Evolutionary conservation across 2,329 filamentous ascomycete genomes (phyloP).

Genomic region (Helotiales sp.): DNA sequence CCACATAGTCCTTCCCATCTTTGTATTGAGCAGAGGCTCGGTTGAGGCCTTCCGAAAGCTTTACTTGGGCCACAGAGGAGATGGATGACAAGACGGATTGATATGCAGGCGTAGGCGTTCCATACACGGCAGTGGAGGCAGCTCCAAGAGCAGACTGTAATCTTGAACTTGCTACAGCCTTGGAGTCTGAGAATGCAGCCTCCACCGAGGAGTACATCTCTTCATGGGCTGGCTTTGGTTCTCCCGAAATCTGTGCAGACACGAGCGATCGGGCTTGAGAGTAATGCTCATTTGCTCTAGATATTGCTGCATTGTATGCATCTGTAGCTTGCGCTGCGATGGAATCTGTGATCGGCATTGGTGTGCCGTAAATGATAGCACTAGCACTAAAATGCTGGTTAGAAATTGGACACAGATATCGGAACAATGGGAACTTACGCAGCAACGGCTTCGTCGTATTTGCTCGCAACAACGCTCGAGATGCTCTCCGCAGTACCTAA

Average conservation of each 20-base stretch:
- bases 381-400: slow-evolving; percentile 49
- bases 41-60: slow-evolving; percentile 71
- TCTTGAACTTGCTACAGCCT: slow-evolving; percentile 64
- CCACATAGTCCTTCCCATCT: slow-evolving; percentile 68
- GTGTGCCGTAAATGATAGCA: slow-evolving; percentile 67
- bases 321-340: slow-evolving; percentile 50
- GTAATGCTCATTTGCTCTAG: slow-evolving; percentile 70
- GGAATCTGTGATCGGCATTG: slow-evolving; percentile 62
- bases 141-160: slow-evolving; percentile 60
- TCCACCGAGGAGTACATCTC: slow-evolving; percentile 72
- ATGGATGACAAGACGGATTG: slow-evolving; percentile 59
- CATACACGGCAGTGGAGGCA: slow-evolving; percentile 56
- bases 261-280: slow-evolving; percentile 69
- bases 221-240: slow-evolving; percentile 71
- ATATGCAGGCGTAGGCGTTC: slow-evolving; percentile 55
- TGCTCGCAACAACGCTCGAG: slow-evolving; percentile 56
- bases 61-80: slow-evolving; percentile 71
- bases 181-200: slow-evolving; percentile 68
- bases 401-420: slow-evolving; percentile 25
- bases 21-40: slow-evolving; percentile 75
- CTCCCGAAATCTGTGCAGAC: slow-evolving; percentile 70
- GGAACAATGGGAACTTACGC: slow-evolving; percentile 49
- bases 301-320: slow-evolving; percentile 68
- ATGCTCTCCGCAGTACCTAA: slow-evolving; percentile 50
- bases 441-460: slow-evolving; percentile 61